Evolutionary conservation across 2,329 filamentous ascomycete genomes (phyloP).

Genomic region (Capronia coronata): DNA sequence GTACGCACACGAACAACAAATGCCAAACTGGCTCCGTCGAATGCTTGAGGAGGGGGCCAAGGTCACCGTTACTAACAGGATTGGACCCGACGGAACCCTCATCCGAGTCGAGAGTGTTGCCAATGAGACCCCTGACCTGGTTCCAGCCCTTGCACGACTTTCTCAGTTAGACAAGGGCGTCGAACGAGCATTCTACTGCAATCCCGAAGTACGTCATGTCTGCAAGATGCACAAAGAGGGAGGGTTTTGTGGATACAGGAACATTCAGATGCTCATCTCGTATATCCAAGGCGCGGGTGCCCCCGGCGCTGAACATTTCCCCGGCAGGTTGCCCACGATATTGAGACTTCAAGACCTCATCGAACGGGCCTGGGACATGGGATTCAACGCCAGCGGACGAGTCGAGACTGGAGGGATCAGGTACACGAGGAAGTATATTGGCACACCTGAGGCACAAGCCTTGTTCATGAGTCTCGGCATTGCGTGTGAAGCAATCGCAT

Average conservation of each 20-base stretch:
- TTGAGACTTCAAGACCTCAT: constrained; percentile 80
- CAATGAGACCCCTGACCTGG: constrained; percentile 49
- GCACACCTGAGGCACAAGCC: constrained; percentile 83
- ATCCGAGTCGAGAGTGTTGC: constrained; percentile 39
- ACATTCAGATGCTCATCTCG: constrained; percentile 85
- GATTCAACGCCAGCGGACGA: constrained; percentile 68
- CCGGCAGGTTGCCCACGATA: constrained; percentile 62
- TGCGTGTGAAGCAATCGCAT: constrained; percentile 58
- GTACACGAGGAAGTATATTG: constrained; percentile 91
- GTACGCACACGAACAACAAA: constrained; percentile 65
- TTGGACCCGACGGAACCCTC: constrained; percentile 41
- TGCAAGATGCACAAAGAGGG: constrained; percentile 77
- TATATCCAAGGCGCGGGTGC: constrained; percentile 60
- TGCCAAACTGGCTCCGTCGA: constrained; percentile 63
- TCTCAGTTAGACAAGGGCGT: constrained; percentile 60
- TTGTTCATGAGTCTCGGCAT: constrained; percentile 66
- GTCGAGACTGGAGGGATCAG: constrained; percentile 78
- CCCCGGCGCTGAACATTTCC: constrained; percentile 56
- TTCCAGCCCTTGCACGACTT: constrained; percentile 57
- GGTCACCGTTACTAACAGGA: constrained; percentile 48
- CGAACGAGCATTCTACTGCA: constrained; percentile 70
- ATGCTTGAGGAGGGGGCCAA: constrained; percentile 57
- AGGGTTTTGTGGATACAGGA: constrained; percentile 90
- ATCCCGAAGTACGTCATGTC: constrained; percentile 67
- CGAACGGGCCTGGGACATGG: constrained; percentile 79